Conservation (phyloP, 73 alveolate species). For the Tetrahymena thermophila region DNA sequence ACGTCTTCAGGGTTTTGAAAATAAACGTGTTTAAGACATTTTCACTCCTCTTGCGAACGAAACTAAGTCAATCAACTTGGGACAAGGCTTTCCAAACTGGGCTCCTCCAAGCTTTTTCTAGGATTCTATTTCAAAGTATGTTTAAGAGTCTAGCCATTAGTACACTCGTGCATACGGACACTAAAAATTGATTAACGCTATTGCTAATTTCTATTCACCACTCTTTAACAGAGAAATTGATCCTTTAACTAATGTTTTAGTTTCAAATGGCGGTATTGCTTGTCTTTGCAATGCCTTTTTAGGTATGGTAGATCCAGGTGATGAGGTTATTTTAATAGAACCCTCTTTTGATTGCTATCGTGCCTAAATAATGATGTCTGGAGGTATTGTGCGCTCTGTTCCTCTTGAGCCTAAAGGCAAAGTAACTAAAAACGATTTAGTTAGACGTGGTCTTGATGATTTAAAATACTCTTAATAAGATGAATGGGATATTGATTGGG, state of each 20-base stretch:
- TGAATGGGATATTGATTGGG: conserved; percentile 39
- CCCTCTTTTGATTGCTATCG: conserved; percentile 40
- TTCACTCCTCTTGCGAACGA: not conserved
- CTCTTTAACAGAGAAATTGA: not conserved
- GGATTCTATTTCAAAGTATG: not conserved
- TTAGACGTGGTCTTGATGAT: not conserved
- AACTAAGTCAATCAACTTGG: not conserved
- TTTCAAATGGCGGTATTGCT: conserved; percentile 7
- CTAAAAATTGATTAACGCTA: not conserved
- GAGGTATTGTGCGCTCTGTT: conserved; percentile 3
- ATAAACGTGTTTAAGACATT: not conserved
- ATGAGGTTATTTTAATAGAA: conserved; percentile 46
- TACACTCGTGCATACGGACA: not conserved
- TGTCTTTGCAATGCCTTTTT: not conserved
- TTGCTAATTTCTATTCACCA: conserved; percentile 2
- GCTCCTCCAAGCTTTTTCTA: not conserved
- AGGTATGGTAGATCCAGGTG: conserved; percentile 30
- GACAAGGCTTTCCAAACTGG: not conserved
- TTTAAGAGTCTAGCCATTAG: not conserved
- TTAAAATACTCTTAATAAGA: not conserved
- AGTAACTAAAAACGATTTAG: not conserved
- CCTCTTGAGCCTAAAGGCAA: not conserved
- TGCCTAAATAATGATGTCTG: not conserved
- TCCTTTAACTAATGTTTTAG: conserved; percentile 6
- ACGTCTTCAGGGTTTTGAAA: not conserved